Evolutionary conservation across 257 asterid species (phyloP).

Genomic region (Penstemon eatonii): DNA sequence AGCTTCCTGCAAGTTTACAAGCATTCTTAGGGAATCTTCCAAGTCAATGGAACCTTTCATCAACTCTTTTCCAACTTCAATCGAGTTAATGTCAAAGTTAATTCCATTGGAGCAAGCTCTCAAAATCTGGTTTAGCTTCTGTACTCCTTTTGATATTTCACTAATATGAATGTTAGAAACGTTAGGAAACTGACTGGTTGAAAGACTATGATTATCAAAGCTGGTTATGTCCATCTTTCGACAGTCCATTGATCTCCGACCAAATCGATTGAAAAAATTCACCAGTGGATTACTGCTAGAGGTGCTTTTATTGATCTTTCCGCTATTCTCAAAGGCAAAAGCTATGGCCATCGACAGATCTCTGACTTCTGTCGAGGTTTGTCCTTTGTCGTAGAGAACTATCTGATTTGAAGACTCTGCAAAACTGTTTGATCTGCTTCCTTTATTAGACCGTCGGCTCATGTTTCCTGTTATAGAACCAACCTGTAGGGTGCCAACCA

Average conservation of each 20-base stretch:
- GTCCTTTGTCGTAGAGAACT: constrained; percentile 56
- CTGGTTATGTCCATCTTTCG: constrained; percentile 41
- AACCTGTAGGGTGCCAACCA: constrained; percentile 39
- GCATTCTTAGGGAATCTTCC: constrained; percentile 81
- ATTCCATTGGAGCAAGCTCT: constrained; percentile 61
- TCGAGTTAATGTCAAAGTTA: constrained; percentile 56
- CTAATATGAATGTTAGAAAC: constrained; percentile 59
- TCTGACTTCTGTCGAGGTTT: constrained; percentile 43
- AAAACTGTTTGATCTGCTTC: constrained; percentile 36
- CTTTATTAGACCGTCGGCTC: constrained; percentile 37
- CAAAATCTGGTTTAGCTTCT: constrained; percentile 70
- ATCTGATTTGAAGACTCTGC: constrained; percentile 64
- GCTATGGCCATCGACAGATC: constrained; percentile 69
- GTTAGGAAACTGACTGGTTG: constrained; percentile 39
- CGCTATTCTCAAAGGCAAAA: constrained; percentile 63
- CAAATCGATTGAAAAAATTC: constrained; percentile 60
- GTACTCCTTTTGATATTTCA: constrained; percentile 80
- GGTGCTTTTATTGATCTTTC: constrained; percentile 44
- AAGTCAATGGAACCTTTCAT: constrained; percentile 78
- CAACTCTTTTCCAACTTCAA: constrained; percentile 74
- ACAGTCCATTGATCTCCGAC: constrained; percentile 50
- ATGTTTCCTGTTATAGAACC: constrained; percentile 46
- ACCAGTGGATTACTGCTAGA: constrained; percentile 59
- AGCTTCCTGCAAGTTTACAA: constrained; percentile 66
- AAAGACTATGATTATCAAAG: constrained; percentile 27